Conservation (phyloP, 106 monocot genomes). For the Dendrobium nobile region DNA sequence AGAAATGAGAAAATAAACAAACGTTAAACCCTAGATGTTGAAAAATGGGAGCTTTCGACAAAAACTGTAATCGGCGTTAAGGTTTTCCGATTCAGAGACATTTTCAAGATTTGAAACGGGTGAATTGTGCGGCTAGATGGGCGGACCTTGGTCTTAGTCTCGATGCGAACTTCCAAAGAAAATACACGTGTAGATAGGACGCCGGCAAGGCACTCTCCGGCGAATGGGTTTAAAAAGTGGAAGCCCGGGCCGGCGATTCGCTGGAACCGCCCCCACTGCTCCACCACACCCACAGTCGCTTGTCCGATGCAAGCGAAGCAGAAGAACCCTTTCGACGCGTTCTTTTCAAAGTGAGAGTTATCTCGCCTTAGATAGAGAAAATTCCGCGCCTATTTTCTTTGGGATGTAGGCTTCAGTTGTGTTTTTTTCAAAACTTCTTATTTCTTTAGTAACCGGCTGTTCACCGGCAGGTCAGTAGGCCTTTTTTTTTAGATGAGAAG, state of each 20-base stretch:
- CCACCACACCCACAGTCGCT: slow-evolving; percentile 92
- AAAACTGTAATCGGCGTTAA: not conserved
- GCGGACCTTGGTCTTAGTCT: slow-evolving; percentile 92
- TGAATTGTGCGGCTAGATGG: not conserved
- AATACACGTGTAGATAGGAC: slow-evolving; percentile 75
- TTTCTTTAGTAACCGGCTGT: no score
- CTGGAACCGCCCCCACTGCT: slow-evolving; percentile 84
- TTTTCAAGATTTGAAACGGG: not conserved
- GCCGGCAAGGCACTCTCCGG: slow-evolving; percentile 81
- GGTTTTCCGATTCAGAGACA: not conserved
- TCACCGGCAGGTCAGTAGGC: no score
- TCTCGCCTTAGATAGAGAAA: no score
- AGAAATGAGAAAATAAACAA: slow-evolving; percentile 1
- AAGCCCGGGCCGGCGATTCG: slow-evolving; percentile 69
- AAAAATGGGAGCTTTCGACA: not conserved
- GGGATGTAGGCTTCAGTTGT: no score
- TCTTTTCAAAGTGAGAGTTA: no score
- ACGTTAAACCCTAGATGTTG: not conserved
- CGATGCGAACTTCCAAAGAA: slow-evolving; percentile 86
- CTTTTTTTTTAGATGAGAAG: no score
- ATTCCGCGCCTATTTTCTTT: no score
- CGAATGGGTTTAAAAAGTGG: slow-evolving; percentile 88
- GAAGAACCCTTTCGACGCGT: slow-evolving; percentile 13
- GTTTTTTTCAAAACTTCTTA: no score
- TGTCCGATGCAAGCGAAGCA: slow-evolving; percentile 81